phyloP scores from a whole-genome alignment of 2,329 filamentous ascomycete species.

The Fusarium pseudonygamai region DNA sequence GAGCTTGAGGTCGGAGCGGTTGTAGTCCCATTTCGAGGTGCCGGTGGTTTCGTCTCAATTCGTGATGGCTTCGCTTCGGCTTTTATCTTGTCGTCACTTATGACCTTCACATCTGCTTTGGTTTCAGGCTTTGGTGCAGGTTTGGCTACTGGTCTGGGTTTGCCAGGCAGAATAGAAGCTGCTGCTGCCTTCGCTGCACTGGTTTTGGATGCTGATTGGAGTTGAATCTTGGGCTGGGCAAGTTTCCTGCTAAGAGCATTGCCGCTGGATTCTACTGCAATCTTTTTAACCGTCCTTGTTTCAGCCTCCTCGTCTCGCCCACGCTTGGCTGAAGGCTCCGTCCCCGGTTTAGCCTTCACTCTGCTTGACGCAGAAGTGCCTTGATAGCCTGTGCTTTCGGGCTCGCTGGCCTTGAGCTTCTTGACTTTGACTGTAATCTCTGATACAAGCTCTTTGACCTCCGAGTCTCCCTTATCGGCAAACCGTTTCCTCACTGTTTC shows the following conservation, averaged over 20 bases:
- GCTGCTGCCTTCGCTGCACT: constrained; percentile 45
- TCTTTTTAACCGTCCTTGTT: constrained; percentile 53
- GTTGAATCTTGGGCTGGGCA: constrained; percentile 48
- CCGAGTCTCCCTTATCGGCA: constrained; percentile 70
- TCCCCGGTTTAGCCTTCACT: constrained; percentile 48
- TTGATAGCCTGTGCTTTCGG: constrained; percentile 51
- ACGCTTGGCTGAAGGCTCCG: constrained; percentile 48
- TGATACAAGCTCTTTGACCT: constrained; percentile 69
- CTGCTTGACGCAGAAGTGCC: constrained; percentile 53
- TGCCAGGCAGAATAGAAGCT: constrained; percentile 58
- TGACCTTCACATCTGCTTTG: constrained; percentile 41
- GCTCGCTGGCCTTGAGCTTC: constrained; percentile 52
- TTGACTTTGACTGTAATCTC: constrained; percentile 62
- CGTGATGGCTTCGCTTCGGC: constrained; percentile 41
- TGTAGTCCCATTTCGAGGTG: constrained; percentile 46
- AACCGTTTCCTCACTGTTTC: constrained; percentile 71
- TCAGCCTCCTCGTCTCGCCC: constrained; percentile 54
- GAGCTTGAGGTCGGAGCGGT: constrained; percentile 11
- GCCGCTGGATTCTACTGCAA: constrained; percentile 52
- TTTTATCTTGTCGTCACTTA: constrained; percentile 47
- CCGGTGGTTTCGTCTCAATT: constrained; percentile 44
- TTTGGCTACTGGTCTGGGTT: constrained; percentile 57
- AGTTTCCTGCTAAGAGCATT: constrained; percentile 53
- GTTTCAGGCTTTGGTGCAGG: constrained; percentile 50
- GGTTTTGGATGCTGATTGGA: constrained; percentile 44